Base-by-base conservation (phyloP, 495 filamentous ascomycete genomes). In the Annulohypoxylon moriforme region DNA sequence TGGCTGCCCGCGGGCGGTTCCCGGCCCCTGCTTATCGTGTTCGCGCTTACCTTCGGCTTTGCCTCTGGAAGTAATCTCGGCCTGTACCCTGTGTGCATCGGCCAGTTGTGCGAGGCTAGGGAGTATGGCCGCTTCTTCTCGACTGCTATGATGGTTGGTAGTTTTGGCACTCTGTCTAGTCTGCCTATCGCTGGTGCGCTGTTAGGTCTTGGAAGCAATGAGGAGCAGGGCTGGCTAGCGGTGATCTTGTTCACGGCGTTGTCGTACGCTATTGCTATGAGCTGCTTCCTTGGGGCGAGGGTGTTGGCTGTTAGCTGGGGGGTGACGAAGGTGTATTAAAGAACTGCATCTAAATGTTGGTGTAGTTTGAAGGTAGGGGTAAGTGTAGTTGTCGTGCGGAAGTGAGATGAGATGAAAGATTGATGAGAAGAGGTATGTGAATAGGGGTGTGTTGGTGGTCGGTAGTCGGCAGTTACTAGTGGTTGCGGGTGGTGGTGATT, bases 111-210 rank as follows among this genome's bases (percentile, higher is more conserved):
- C 80, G 90, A 91, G 60, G 93, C 94, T 4, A 88, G 94, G 60
- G 83, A 94, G 57, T 97, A 96, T 69, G 95, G 95, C 4, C 83
- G 92, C 57, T 94, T 92, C 69, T 97, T 90, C 72, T 91, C 94
- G 14, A 96, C 94, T 1, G 90, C 90, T 64, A 96, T 97, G 80
- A 96, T 94, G 71, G 85, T 97, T 33, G 94, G 95, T 29, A 93
- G 91, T 67, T 93, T 98, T 78, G 94, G 93, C 0, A 92, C 92
- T 6, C 82, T 98, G 34, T 96, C 91, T 20, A 94, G 93, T 22
- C 88, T 97, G 22, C 95, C 95, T 0, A 97, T 98, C 69, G 95
- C 92, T 0, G 95, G 95, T 14, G 85, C 90, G 36, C 86, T 95
- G 34, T 69, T 93, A 34, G 80, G 84, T 16, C 75, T 83, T 53